phyloP scores from a whole-genome alignment of 495 filamentous ascomycete species.

The Bryoglossum gracile region DNA sequence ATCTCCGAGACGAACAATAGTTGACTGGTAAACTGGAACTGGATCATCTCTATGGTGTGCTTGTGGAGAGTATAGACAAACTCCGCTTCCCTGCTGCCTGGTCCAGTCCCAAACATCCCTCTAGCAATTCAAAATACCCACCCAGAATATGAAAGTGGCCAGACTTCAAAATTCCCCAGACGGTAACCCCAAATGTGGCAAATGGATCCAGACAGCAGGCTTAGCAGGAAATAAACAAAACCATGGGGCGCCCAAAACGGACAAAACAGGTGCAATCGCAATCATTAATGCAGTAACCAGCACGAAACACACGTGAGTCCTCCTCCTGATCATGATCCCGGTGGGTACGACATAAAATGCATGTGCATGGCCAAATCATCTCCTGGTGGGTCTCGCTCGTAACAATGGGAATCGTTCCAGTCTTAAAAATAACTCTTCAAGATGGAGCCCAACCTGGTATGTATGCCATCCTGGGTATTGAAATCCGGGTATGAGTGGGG shows the following conservation, averaged over 20 bases:
- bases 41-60: slow-evolving; percentile 8
- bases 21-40: neutral
- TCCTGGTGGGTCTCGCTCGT: slow-evolving; percentile 13
- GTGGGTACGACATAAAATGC: slow-evolving; percentile 19
- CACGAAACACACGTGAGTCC: slow-evolving; percentile 7
- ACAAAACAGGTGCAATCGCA: slow-evolving; percentile 24
- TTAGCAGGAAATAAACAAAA: slow-evolving; percentile 14
- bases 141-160: slow-evolving; percentile 8
- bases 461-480: slow-evolving; percentile 3
- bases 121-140: slow-evolving; percentile 22
- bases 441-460: slow-evolving; percentile 6
- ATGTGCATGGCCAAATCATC: slow-evolving; percentile 13
- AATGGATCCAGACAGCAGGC: slow-evolving; percentile 26
- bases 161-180: slow-evolving; percentile 5
- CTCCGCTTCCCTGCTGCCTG: slow-evolving; percentile 20
- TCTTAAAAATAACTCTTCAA: slow-evolving; percentile 13
- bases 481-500: slow-evolving; percentile 7
- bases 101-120: slow-evolving; percentile 18
- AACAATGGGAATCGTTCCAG: slow-evolving; percentile 16
- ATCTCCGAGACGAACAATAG: slow-evolving; percentile 5
- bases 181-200: slow-evolving; percentile 17
- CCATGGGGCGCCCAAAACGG: slow-evolving; percentile 18
- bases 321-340: slow-evolving; percentile 8
- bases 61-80: slow-evolving; percentile 23
- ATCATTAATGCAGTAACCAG: slow-evolving; percentile 25